Percentiles rank a stretch among this genome's conserved stretches.
Evolutionary conservation across 768 basidiomycete genomes (phyloP).

Genomic region (Hemileccinum rubropunctum): DNA sequence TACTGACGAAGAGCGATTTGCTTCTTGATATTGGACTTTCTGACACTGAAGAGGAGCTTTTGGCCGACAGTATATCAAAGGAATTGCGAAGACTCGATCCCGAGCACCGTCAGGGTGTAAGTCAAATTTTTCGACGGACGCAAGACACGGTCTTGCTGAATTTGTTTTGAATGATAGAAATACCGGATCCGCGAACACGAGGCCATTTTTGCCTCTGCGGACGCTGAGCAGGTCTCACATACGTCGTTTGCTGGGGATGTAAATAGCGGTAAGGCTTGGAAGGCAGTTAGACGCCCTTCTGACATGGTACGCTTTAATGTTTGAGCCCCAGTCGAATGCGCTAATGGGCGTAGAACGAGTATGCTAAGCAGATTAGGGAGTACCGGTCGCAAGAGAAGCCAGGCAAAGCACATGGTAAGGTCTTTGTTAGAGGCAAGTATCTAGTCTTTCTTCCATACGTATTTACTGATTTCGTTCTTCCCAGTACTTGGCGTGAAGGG

Average conservation of each 20-base stretch:
- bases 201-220: constrained; percentile 80
- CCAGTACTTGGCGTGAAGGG: constrained; percentile 75
- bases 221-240: constrained; percentile 68
- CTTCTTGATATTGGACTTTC: constrained; percentile 38
- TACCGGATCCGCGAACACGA: constrained; percentile 82
- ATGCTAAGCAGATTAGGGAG: constrained; percentile 85
- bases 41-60: constrained; percentile 48
- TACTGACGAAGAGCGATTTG: constrained; percentile 31
- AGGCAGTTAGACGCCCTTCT: constrained; percentile 81
- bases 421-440: constrained; percentile 84
- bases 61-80: constrained; percentile 69
- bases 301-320: constrained; percentile 73
- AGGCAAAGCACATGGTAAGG: constrained; percentile 85
- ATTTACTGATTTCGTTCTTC: neutral
- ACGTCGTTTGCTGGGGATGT: constrained; percentile 76
- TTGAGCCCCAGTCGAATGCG: neutral
- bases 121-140: neutral
- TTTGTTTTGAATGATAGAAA: constrained; percentile 41
- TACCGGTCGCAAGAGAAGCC: constrained; percentile 72
- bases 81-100: constrained; percentile 62
- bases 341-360: constrained; percentile 71
- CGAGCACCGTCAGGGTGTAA: constrained; percentile 27
- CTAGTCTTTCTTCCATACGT: neutral
- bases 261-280: constrained; percentile 81
- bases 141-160: neutral